These are phyloP conservation scores for Saccharomyces hybrid DNA, from an alignment of 1,139 yeast genomes.

Conservation along the genomic window DNA sequence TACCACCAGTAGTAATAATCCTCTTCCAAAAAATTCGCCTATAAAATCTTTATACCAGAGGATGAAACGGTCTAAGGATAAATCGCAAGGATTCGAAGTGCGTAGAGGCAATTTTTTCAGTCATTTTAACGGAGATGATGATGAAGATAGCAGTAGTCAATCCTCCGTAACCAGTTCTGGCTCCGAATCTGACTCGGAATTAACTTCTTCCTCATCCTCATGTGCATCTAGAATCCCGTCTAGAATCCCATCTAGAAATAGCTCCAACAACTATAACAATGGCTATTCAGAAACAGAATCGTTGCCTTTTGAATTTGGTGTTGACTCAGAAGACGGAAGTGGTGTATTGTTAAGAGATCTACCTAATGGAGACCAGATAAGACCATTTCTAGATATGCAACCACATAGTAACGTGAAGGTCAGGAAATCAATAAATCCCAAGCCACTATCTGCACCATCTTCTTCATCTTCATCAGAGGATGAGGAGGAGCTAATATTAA, in stretches of 20 bases:
- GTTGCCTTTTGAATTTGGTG: conserved; percentile 23
- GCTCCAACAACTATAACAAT: conserved; percentile 6
- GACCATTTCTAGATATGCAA: conserved; percentile 11
- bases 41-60: conserved; percentile 5
- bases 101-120: conserved; percentile 20
- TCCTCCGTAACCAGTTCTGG: conserved; percentile 12
- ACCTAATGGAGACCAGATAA: conserved; percentile 12
- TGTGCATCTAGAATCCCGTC: too few species aligned
- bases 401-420: background rate
- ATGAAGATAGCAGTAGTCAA: conserved; percentile 9
- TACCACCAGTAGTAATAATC: background rate
- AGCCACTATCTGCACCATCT: background rate
- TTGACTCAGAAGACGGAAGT: conserved; percentile 23
- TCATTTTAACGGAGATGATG: conserved; percentile 14
- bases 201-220: background rate
- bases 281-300: conserved; percentile 19
- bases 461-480: conserved; percentile 3
- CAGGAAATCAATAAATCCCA: background rate
- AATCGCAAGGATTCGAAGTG: conserved; percentile 7
- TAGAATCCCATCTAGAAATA: conserved; percentile 6
- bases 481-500: conserved; percentile 15
- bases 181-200: conserved; percentile 7
- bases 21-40: background rate
- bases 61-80: conserved; percentile 3
- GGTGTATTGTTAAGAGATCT: conserved; percentile 21